Percentiles rank a stretch among this genome's conserved stretches.
Evolutionary conservation across 805 yeast species (phyloP).

Genomic region (Trichomonascus vanleenenianus): DNA sequence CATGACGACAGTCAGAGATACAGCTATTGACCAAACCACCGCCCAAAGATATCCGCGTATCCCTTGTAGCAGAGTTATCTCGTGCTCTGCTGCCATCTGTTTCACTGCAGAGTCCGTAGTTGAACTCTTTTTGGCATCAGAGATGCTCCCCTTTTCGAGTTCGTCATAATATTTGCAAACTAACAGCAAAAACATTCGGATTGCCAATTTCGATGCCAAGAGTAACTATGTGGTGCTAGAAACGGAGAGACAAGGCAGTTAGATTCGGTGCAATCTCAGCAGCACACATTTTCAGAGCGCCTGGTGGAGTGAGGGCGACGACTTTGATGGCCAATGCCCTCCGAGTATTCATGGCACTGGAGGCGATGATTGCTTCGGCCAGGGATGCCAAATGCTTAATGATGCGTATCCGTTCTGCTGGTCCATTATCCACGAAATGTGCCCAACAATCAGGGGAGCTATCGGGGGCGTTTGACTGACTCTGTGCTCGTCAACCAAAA

Average conservation of each 20-base stretch:
- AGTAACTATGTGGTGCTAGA: slow-evolving; percentile 1
- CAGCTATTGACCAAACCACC: slow-evolving; percentile 17
- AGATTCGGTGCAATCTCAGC: not conserved
- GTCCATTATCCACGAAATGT: slow-evolving; percentile 1
- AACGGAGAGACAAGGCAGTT: slow-evolving; percentile 1
- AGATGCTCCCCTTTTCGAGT: not conserved
- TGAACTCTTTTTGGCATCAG: not conserved
- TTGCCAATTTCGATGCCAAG: not conserved
- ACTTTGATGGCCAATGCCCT: not conserved
- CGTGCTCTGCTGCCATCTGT: slow-evolving; percentile 13
- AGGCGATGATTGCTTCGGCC: not conserved
- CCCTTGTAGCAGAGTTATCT: slow-evolving; percentile 12
- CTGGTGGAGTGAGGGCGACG: slow-evolving; percentile 4
- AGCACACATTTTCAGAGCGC: not conserved
- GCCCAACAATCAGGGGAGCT: slow-evolving; percentile 1
- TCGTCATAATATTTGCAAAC: not conserved
- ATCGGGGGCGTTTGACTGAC: not conserved
- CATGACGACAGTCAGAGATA: slow-evolving; percentile 33
- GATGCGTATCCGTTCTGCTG: slow-evolving; percentile 1
- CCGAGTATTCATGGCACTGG: slow-evolving; percentile 3
- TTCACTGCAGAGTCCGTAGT: not conserved
- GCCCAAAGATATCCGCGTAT: slow-evolving; percentile 34
- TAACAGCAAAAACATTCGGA: not conserved
- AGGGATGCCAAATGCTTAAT: not conserved
- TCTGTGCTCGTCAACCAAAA: not conserved